A percentile compares a stretch with the other conserved stretches of the same genome.
These are phyloP conservation scores for Podospora pseudopauciseta DNA, from an alignment of 495 filamentous ascomycete species.

Conservation along the genomic window DNA sequence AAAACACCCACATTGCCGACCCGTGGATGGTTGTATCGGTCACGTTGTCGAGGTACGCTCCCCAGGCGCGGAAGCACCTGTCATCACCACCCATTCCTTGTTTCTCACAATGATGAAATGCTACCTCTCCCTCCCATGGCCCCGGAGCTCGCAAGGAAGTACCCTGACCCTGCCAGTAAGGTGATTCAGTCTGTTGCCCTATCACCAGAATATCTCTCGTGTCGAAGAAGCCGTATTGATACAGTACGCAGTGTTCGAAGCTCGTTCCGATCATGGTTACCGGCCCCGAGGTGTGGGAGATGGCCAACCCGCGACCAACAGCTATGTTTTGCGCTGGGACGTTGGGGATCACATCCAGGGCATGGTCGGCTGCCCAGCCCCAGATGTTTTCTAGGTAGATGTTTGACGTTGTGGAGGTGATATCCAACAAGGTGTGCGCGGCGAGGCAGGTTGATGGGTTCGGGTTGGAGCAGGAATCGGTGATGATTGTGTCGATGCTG, in stretches of 20 bases:
- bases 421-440: conserved; percentile 49
- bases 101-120: conserved; percentile 21
- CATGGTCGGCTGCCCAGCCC: conserved; percentile 54
- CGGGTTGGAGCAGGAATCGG: conserved; percentile 37
- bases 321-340: conserved; percentile 41
- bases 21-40: conserved; percentile 47
- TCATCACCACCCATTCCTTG: conserved; percentile 18
- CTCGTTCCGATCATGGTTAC: conserved; percentile 62
- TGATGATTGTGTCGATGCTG: conserved; percentile 42
- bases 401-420: conserved; percentile 37
- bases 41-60: conserved; percentile 34
- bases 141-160: conserved; percentile 51
- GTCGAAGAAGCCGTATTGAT: conserved; percentile 65
- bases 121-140: conserved; percentile 18
- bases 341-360: conserved; percentile 37
- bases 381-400: conserved; percentile 57
- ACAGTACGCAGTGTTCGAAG: conserved; percentile 68
- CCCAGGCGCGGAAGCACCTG: conserved; percentile 44
- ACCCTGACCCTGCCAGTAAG: conserved; percentile 61
- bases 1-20: conserved; percentile 51
- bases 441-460: conserved; percentile 45
- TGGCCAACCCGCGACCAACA: conserved; percentile 45
- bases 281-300: conserved; percentile 45
- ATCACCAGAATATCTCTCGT: conserved; percentile 63
- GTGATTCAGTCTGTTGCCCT: conserved; percentile 67